These are phyloP conservation scores for Panus rudis DNA, from an alignment of 768 basidiomycete genomes.

Conservation along the genomic window DNA sequence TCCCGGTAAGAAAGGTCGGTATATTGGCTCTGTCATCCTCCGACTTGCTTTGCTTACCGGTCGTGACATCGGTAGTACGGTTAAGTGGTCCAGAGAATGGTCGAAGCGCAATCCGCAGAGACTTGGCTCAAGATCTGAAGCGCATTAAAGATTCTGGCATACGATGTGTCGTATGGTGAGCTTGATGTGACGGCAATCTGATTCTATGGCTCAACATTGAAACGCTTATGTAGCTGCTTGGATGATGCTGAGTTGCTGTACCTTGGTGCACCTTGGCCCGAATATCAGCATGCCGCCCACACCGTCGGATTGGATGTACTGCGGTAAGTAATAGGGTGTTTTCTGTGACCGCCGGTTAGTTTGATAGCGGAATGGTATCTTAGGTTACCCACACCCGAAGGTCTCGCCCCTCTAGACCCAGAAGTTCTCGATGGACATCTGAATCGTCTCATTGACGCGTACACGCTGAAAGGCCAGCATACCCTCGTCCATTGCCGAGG, in stretches of 20 bases:
- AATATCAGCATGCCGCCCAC: constrained; percentile 60
- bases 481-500: constrained; percentile 90
- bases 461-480: constrained; percentile 65
- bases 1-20: constrained; percentile 85
- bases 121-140: constrained; percentile 67
- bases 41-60: neutral
- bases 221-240: constrained; percentile 50
- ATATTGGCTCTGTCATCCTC: neutral
- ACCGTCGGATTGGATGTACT: constrained; percentile 71
- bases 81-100: constrained; percentile 72
- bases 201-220: neutral
- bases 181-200: constrained; percentile 2
- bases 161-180: constrained; percentile 77
- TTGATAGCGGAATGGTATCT: too few relatives aligned
- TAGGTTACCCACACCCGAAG: constrained; percentile 86
- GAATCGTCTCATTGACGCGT: constrained; percentile 53
- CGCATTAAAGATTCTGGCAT: constrained; percentile 73
- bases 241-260: constrained; percentile 80
- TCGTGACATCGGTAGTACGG: constrained; percentile 40
- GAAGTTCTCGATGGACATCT: constrained; percentile 61
- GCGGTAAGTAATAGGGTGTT: constrained; percentile 47
- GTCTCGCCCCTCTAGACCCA: constrained; percentile 63
- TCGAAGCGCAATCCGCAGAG: constrained; percentile 74
- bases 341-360: too few relatives aligned
- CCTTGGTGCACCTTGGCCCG: constrained; percentile 80